Evolutionary conservation across 2,329 filamentous ascomycete genomes (phyloP).

Genomic region (Akanthomyces lecanii): DNA sequence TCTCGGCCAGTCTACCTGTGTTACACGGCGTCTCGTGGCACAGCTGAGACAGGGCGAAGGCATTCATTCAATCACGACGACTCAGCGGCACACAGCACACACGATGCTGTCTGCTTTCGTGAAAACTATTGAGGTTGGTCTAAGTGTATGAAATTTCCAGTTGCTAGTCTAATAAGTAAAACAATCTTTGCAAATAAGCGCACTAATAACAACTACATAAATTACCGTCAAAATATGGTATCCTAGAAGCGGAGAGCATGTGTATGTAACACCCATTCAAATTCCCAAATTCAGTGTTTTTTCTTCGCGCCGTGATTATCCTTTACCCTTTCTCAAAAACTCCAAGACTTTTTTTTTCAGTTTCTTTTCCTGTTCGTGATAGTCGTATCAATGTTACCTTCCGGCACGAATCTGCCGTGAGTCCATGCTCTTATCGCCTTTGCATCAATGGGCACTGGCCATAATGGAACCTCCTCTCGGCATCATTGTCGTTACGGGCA

Average conservation of each 20-base stretch:
- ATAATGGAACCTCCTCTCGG: slow-evolving; percentile 24
- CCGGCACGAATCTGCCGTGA: neutral
- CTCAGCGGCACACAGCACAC: too few species aligned
- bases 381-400: neutral
- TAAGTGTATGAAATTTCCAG: neutral
- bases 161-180: neutral
- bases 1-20: slow-evolving; percentile 3
- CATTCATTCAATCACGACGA: neutral
- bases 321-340: neutral
- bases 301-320: neutral
- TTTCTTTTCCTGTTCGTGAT: neutral
- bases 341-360: neutral
- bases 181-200: neutral
- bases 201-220: neutral
- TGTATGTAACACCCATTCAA: neutral
- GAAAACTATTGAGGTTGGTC: neutral
- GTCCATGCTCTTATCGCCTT: neutral
- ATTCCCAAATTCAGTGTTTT: neutral
- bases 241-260: neutral
- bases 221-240: neutral
- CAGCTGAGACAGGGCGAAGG: neutral
- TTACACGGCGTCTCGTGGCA: neutral
- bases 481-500: slow-evolving; percentile 29
- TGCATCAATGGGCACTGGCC: neutral
- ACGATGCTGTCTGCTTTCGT: neutral